Conservation (phyloP, 164 flowering plant species). For the Kingdonia uniflora region DNA sequence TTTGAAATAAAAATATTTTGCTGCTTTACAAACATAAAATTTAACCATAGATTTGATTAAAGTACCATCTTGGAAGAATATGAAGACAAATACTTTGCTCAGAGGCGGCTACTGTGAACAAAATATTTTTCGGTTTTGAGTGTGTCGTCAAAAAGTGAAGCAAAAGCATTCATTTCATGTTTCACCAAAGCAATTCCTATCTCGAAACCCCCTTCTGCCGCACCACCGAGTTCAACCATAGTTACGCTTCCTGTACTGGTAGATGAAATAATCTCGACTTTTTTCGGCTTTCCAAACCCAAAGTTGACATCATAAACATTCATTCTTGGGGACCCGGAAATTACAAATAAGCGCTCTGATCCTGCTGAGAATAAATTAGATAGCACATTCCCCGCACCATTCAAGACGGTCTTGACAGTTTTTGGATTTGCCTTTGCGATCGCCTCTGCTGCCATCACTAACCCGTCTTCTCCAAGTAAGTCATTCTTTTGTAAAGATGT, state of each 20-base stretch:
- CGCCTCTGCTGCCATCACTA: not conserved
- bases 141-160: slow-evolving; percentile 10
- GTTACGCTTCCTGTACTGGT: slow-evolving; percentile 18
- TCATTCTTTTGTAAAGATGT: slow-evolving; percentile 1
- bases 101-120: no score
- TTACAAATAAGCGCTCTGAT: not conserved
- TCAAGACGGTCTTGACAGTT: not conserved
- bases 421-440: slow-evolving; percentile 11
- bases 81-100: no score
- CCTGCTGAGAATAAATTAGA: not conserved
- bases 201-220: no score
- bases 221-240: slow-evolving; percentile 23
- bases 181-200: slow-evolving; percentile 14
- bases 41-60: no score
- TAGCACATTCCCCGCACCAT: not conserved
- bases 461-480: slow-evolving; percentile 1
- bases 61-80: no score
- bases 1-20: no score
- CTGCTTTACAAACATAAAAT: no score
- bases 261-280: slow-evolving; percentile 24
- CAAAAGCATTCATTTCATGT: slow-evolving; percentile 21
- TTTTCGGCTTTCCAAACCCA: slow-evolving; percentile 35
- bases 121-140: no score
- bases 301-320: slow-evolving; percentile 29
- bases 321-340: slow-evolving; percentile 34